Evolutionary conservation across 177 flowering plant genomes (phyloP), one percentile per base, ranked within the genome.

Genomic region (Vitis hybrid): DNA sequence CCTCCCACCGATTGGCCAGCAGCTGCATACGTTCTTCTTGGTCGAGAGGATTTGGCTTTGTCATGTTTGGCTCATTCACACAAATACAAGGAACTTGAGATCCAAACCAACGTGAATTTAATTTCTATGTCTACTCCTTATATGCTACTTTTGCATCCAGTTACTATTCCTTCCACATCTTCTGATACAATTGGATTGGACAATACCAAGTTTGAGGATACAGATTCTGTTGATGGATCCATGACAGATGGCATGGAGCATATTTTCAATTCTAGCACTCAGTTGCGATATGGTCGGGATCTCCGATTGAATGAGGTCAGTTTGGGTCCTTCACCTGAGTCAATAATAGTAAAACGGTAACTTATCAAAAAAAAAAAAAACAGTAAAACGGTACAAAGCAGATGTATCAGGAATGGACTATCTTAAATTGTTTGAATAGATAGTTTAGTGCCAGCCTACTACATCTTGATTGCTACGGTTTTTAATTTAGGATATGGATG

Each of bases 1-100:
- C 99, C 99, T 74, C 98, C 99, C 22, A 77, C 79, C 48, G 89
- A 84, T 73, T 96, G 99, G 99, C 95, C 99, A 57, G 87, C 91
- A 53, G 86, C 95, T 80, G 99, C 98, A 18, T 96, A 96, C 82
- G 86, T 86, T 75, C 94, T 96, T 79, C 90, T 96, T 85, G 98
- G 99, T 61, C 85, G 99, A 52, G 94, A 96, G 82, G 99, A 96
- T 80, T 73, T 96, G 79, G 95, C 99, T 72, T 74, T 87, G 76
- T 84, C 87, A 20, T 68, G 84, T 76, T 76, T 77, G 29, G 82
- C 82, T 53, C 74, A 79, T 49, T 74, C 81, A 3, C 76, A 77
- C 75, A 88, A 86, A 78, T 77, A 75, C 55, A 83, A 75, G 72
- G 89, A 86, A 64, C 70, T 72, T 63, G 85, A 78, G 67, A 77